These are phyloP conservation scores for Aspergillus melleus DNA, from an alignment of 2,329 filamentous ascomycete species.

Conservation along the genomic window DNA sequence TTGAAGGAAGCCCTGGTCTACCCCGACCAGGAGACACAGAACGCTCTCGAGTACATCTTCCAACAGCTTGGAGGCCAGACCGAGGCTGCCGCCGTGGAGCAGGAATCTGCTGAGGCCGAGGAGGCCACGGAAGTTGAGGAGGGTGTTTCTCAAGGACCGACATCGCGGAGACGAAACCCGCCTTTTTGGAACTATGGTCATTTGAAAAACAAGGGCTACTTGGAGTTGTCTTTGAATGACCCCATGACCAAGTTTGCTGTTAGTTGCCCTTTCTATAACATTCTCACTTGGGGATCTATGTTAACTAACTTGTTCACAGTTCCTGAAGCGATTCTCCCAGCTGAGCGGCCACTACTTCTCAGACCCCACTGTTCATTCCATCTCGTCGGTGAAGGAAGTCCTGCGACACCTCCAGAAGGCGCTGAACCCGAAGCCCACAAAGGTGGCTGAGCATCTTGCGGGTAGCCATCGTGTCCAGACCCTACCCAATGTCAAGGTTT, in stretches of 20 bases:
- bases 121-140: conserved; percentile 16
- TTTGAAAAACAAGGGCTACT: conserved; percentile 54
- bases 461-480: conserved; percentile 48
- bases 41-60: conserved; percentile 37
- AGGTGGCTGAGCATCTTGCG: conserved; percentile 63
- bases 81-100: conserved; percentile 9
- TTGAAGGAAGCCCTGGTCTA: conserved; percentile 33
- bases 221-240: conserved; percentile 58
- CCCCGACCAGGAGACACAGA: conserved; percentile 30
- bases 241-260: conserved; percentile 71
- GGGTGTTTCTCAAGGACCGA: conserved; percentile 24
- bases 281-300: conserved; percentile 51
- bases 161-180: conserved; percentile 18
- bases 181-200: conserved; percentile 26
- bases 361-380: conserved; percentile 64
- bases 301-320: conserved; percentile 50
- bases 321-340: conserved; percentile 77
- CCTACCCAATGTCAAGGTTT: conserved; percentile 71
- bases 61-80: conserved; percentile 31
- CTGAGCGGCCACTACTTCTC: conserved; percentile 75
- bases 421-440: conserved; percentile 45
- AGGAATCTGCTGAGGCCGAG: conserved; percentile 9
- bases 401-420: conserved; percentile 50
- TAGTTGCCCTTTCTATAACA: too few species aligned
- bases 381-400: conserved; percentile 56